Percentiles rank a stretch among this genome's conserved stretches.
phyloP scores from a whole-genome alignment of 2,329 filamentous ascomycete species.

The Penicillium sp. region DNA sequence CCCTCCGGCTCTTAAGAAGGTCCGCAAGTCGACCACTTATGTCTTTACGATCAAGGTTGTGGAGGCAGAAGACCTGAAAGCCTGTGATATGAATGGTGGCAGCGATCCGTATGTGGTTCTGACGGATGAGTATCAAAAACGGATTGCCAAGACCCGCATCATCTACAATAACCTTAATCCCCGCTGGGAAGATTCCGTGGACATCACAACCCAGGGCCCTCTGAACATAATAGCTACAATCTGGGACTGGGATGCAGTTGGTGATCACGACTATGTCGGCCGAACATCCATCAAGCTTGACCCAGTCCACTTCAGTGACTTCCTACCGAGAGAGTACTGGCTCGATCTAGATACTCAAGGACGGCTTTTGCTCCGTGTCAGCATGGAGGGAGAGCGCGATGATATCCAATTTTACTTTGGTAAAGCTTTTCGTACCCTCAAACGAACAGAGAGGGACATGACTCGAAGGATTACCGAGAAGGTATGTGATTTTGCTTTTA shows the following conservation, averaged over 20 bases:
- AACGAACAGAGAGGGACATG: conserved; percentile 96
- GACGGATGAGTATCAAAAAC: conserved; percentile 96
- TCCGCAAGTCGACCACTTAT: conserved; percentile 77
- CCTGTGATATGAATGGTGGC: conserved; percentile 91
- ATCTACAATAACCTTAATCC: conserved; percentile 89
- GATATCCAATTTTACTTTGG: conserved; percentile 99
- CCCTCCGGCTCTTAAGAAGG: conserved; percentile 66
- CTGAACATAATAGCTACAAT: conserved; percentile 95
- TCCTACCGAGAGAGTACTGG: conserved; percentile 95
- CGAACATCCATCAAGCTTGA: conserved; percentile 98
- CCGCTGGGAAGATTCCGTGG: conserved; percentile 94
- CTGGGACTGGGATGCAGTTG: conserved; percentile 97
- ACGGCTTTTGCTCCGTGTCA: conserved; percentile 81
- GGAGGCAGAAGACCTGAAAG: conserved; percentile 94
- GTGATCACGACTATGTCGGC: conserved; percentile 95
- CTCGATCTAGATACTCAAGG: conserved; percentile 95
- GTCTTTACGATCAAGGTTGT: conserved; percentile 99
- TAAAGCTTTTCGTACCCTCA: conserved; percentile 91
- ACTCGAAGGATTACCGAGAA: conserved; percentile 97
- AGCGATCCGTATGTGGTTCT: conserved; percentile 98
- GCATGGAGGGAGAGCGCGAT: conserved; percentile 97
- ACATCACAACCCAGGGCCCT: conserved; percentile 88
- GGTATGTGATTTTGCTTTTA: conserved; percentile 51
- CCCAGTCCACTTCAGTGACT: conserved; percentile 94
- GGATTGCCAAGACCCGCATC: conserved; percentile 89